Percentiles rank a stretch among this genome's conserved stretches.
phyloP scores from a whole-genome alignment of 2,329 filamentous ascomycete genomes.

The Phialemoniopsis sp. region DNA sequence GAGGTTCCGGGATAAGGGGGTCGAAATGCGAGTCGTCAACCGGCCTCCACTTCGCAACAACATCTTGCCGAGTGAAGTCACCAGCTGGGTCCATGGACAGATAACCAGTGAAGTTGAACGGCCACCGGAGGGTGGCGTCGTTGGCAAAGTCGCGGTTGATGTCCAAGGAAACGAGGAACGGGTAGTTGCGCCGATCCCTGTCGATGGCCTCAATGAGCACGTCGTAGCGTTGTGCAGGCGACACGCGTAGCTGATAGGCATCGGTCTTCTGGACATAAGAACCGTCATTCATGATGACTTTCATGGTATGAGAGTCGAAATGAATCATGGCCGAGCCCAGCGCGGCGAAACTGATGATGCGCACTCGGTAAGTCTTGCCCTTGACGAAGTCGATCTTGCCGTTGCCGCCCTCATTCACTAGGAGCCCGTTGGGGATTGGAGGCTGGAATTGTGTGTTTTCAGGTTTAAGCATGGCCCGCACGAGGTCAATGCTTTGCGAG shows the following conservation, averaged over 20 bases:
- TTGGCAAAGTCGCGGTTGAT: conserved; percentile 36
- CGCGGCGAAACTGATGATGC: conserved; percentile 41
- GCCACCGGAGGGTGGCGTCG: conserved; percentile 19
- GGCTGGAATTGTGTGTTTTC: conserved; percentile 33
- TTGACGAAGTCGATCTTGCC: conserved; percentile 29
- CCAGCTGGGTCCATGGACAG: conserved; percentile 30
- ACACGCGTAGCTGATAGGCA: conserved; percentile 32
- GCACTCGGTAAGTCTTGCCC: conserved; percentile 41
- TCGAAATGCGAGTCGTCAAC: conserved; percentile 59
- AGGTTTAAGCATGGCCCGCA: conserved; percentile 32
- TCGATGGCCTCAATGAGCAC: conserved; percentile 28
- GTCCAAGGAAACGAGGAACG: conserved; percentile 37
- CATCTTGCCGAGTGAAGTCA: conserved; percentile 18
- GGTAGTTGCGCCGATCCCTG: conserved; percentile 32
- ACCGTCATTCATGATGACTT: conserved; percentile 38
- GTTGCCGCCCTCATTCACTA: conserved; percentile 37
- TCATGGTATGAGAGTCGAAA: conserved; percentile 38
- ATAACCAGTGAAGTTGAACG: conserved; percentile 37
- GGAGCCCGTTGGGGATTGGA: conserved; percentile 32
- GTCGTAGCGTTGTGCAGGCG: conserved; percentile 41
- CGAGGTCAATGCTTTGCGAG: conserved; percentile 27
- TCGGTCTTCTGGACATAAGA: conserved; percentile 30
- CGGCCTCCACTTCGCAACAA: conserved; percentile 37
- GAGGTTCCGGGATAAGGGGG: conserved; percentile 46
- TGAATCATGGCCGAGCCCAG: conserved; percentile 36